phyloP scores from a whole-genome alignment of 1,284 basidiomycete species.

The Pisolithus thermaeus region DNA sequence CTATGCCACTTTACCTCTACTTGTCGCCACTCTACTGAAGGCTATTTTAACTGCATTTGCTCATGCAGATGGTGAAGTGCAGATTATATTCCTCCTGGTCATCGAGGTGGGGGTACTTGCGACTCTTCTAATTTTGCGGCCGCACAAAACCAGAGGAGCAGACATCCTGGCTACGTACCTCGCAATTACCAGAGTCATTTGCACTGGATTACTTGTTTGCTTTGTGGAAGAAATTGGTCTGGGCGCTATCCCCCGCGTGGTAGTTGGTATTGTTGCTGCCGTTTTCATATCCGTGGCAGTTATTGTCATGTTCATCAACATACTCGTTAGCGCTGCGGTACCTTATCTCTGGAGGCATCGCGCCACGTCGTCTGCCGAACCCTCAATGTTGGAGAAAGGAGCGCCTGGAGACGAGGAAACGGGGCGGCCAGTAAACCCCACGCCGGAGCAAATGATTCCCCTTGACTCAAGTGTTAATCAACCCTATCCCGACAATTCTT shows the following conservation, averaged over 20 bases:
- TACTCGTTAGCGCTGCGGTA: slow-evolving; percentile 41
- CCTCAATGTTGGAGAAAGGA: slow-evolving; percentile 27
- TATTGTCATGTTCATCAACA: slow-evolving; percentile 54
- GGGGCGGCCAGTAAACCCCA: slow-evolving; percentile 47
- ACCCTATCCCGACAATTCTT: slow-evolving; percentile 36
- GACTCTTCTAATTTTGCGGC: slow-evolving; percentile 49
- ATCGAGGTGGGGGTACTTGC: slow-evolving; percentile 62
- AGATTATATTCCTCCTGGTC: slow-evolving; percentile 66
- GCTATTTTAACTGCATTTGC: slow-evolving; percentile 74
- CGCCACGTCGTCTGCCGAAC: slow-evolving; percentile 8
- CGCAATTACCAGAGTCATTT: slow-evolving; percentile 56
- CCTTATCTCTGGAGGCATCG: slow-evolving; percentile 10
- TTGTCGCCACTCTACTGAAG: slow-evolving; percentile 55
- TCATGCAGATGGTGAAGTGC: slow-evolving; percentile 57
- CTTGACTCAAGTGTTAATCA: slow-evolving; percentile 37
- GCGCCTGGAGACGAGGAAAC: slow-evolving; percentile 12
- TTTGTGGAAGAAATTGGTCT: slow-evolving; percentile 59
- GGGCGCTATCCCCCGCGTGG: slow-evolving; percentile 69
- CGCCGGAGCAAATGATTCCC: slow-evolving; percentile 42
- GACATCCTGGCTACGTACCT: slow-evolving; percentile 63
- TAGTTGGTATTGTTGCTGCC: slow-evolving; percentile 60
- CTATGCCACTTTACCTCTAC: slow-evolving; percentile 51
- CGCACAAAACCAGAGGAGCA: slow-evolving; percentile 49
- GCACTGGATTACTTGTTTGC: slow-evolving; percentile 58
- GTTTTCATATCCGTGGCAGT: slow-evolving; percentile 57